A percentile compares a stretch with the other conserved stretches of the same genome.
These are phyloP conservation scores for Fusarium haematococcum DNA, from an alignment of 2,329 filamentous ascomycete genomes.

Conservation along the genomic window DNA sequence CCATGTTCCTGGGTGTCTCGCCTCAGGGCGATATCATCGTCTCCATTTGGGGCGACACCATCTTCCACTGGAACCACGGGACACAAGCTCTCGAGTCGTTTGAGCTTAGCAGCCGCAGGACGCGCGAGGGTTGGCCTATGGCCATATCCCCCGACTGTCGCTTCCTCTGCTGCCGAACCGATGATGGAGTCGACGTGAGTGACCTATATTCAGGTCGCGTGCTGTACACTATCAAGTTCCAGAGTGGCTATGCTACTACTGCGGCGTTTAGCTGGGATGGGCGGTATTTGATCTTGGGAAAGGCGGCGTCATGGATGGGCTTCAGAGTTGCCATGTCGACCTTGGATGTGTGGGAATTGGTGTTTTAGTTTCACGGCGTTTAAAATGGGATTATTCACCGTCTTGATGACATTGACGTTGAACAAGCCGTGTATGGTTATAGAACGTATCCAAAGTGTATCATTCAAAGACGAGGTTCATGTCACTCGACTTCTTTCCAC, in stretches of 20 bases:
- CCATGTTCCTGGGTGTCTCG: slow-evolving; percentile 43
- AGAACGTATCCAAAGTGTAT: background rate
- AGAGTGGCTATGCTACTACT: slow-evolving; percentile 46
- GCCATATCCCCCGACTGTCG: slow-evolving; percentile 51
- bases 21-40: slow-evolving; percentile 47
- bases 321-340: slow-evolving; percentile 40
- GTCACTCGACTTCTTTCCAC: slow-evolving; percentile 52
- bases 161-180: slow-evolving; percentile 50
- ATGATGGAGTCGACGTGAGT: slow-evolving; percentile 51
- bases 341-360: slow-evolving; percentile 45
- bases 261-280: slow-evolving; percentile 49
- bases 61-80: slow-evolving; percentile 50
- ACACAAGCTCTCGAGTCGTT: slow-evolving; percentile 48
- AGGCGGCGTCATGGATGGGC: slow-evolving; percentile 40
- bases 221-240: slow-evolving; percentile 47
- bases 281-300: slow-evolving; percentile 47
- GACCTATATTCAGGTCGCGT: slow-evolving; percentile 50
- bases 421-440: background rate
- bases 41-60: slow-evolving; percentile 50
- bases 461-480: background rate
- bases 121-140: slow-evolving; percentile 51
- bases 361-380: slow-evolving; percentile 34
- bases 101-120: slow-evolving; percentile 46
- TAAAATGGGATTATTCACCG: slow-evolving; percentile 8
- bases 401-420: background rate